A percentile compares a stretch with the other conserved stretches of the same genome.
phyloP scores from a whole-genome alignment of 371 early-diverging fungal genomes.

The Rhizopus sp. region DNA sequence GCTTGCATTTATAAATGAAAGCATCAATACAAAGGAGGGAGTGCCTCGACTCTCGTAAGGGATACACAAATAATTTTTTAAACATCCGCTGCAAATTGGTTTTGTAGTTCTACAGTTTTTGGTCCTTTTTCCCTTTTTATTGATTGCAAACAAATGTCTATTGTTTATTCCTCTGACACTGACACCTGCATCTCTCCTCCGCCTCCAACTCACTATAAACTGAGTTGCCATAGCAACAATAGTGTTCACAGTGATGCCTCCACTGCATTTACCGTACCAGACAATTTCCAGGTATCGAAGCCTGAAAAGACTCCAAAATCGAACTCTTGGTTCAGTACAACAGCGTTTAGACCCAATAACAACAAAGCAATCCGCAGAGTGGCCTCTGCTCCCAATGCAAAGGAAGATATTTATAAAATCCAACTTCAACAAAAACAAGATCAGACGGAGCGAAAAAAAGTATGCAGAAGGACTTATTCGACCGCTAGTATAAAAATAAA shows the following conservation, averaged over 20 bases:
- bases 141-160: conserved; percentile 8
- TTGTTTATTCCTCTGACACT: conserved; percentile 22
- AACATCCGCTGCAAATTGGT: no score
- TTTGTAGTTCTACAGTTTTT: no score
- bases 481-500: conserved; percentile 75
- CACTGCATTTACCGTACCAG: conserved; percentile 36
- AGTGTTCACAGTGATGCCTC: conserved; percentile 11
- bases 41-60: no score
- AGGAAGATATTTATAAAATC: conserved; percentile 14
- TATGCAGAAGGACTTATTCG: conserved; percentile 66
- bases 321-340: conserved; percentile 47
- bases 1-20: no score
- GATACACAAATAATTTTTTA: no score
- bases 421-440: background rate
- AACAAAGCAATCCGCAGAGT: conserved; percentile 52
- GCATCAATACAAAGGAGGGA: no score
- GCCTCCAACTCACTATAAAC: conserved; percentile 21
- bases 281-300: conserved; percentile 32
- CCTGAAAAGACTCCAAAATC: conserved; percentile 38
- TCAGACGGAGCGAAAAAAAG: conserved; percentile 20
- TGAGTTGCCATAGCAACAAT: conserved; percentile 10
- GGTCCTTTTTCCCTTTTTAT: no score
- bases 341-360: conserved; percentile 15
- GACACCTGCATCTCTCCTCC: conserved; percentile 20
- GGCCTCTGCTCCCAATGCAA: conserved; percentile 64